Evolutionary conservation across 2,329 filamentous ascomycete species (phyloP).

Genomic region (Ascochyta viciae-villosae): DNA sequence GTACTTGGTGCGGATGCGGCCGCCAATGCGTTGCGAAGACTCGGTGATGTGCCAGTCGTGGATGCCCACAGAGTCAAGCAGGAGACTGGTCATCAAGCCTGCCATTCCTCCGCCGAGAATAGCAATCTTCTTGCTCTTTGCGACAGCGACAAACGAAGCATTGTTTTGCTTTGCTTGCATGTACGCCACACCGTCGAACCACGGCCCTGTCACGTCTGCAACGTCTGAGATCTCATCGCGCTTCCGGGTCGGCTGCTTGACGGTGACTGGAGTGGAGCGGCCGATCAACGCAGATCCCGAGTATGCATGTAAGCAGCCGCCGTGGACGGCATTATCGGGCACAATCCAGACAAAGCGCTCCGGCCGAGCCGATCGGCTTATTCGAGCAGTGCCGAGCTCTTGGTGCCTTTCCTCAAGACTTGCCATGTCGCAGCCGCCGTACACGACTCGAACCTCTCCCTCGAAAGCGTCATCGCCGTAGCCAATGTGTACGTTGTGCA

Average conservation of each 20-base stretch:
- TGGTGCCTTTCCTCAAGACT: constrained; percentile 51
- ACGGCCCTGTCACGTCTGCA: constrained; percentile 64
- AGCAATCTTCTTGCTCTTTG: constrained; percentile 66
- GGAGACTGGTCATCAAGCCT: constrained; percentile 64
- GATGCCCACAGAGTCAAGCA: constrained; percentile 62
- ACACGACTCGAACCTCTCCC: constrained; percentile 54
- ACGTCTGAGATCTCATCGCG: constrained; percentile 56
- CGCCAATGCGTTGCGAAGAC: constrained; percentile 66
- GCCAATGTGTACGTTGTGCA: constrained; percentile 59
- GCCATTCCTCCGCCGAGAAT: constrained; percentile 72
- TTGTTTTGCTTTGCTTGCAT: constrained; percentile 63
- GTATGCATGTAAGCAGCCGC: constrained; percentile 56
- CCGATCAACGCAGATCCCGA: constrained; percentile 51
- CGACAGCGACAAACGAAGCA: constrained; percentile 59
- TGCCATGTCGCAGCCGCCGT: constrained; percentile 54
- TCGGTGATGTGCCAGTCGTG: constrained; percentile 69
- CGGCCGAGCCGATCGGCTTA: constrained; percentile 47
- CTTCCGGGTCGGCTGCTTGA: constrained; percentile 46
- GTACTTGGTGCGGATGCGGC: constrained; percentile 69
- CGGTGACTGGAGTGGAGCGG: constrained; percentile 50
- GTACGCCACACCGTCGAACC: constrained; percentile 70
- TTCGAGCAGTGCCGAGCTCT: constrained; percentile 50
- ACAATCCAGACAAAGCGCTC: constrained; percentile 59
- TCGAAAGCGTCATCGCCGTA: constrained; percentile 52
- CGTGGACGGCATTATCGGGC: constrained; percentile 48